Percentiles rank a stretch among this genome's conserved stretches.
These are phyloP conservation scores for Arachnomyces sp. DNA, from an alignment of 2,329 filamentous ascomycete genomes.

Conservation along the genomic window DNA sequence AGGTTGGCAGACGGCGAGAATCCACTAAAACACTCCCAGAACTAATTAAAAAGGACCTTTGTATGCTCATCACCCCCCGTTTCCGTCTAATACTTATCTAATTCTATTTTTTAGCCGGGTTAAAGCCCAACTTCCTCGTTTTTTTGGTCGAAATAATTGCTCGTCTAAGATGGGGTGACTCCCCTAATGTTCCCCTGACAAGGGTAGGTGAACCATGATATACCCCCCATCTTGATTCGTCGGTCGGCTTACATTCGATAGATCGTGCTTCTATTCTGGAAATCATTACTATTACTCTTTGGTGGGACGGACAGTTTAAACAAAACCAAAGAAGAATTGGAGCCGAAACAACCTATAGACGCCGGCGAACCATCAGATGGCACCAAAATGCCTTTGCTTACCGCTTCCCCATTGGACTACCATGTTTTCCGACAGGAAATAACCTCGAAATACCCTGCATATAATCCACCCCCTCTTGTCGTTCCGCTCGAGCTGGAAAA, in stretches of 20 bases:
- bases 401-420: constrained; percentile 89
- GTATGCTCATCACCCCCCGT: constrained; percentile 9
- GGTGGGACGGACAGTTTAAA: constrained; percentile 68
- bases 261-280: constrained; percentile 83
- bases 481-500: constrained; percentile 85
- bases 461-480: constrained; percentile 75
- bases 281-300: constrained; percentile 76
- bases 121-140: constrained; percentile 61
- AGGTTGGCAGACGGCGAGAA: constrained; percentile 33
- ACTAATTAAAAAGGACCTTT: constrained; percentile 9
- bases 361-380: constrained; percentile 20
- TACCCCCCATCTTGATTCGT: not conserved
- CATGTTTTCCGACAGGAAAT: constrained; percentile 95
- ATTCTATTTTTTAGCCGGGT: constrained; percentile 37
- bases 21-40: constrained; percentile 2
- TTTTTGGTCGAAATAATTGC: constrained; percentile 63
- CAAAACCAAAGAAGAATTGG: constrained; percentile 62
- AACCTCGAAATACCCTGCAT: constrained; percentile 93
- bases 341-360: constrained; percentile 43
- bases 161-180: constrained; percentile 61
- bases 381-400: constrained; percentile 67
- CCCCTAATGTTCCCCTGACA: constrained; percentile 47
- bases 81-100: constrained; percentile 18
- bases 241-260: constrained; percentile 24
- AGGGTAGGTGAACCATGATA: constrained; percentile 43